Evolutionary conservation across 106 monocot species (phyloP).

Genomic region (Dioscorea alata): DNA sequence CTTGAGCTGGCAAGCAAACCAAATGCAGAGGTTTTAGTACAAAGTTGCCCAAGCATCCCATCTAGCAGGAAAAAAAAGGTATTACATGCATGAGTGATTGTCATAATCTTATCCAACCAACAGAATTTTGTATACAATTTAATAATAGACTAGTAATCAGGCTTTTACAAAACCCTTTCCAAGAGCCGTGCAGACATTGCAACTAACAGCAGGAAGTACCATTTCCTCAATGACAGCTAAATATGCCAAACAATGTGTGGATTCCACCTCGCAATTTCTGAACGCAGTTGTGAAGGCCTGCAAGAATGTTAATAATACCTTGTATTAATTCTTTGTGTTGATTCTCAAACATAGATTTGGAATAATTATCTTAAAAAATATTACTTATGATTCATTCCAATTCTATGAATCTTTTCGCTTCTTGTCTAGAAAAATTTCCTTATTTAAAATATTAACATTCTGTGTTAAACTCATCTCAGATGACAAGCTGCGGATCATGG

Average conservation of each 20-base stretch:
- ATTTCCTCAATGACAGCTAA: slow-evolving; percentile 56
- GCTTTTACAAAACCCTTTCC: neutral
- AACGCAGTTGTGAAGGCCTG: slow-evolving; percentile 82
- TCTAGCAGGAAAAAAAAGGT: neutral
- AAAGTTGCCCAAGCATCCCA: no score
- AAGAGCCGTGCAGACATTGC: neutral
- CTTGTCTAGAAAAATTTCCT: no score
- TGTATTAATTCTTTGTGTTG: neutral
- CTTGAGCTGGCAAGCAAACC: slow-evolving; percentile 13
- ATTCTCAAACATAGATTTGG: neutral
- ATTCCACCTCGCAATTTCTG: slow-evolving; percentile 60
- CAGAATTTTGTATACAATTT: no score
- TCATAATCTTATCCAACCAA: neutral
- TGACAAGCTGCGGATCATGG: no score
- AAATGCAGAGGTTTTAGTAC: neutral
- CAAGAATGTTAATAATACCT: slow-evolving; percentile 5
- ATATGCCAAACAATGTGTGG: slow-evolving; percentile 48
- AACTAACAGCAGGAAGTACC: slow-evolving; percentile 51
- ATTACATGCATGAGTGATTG: neutral
- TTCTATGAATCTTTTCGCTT: no score
- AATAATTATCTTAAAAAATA: no score
- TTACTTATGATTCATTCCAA: no score
- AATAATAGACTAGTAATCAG: no score
- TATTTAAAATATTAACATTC: no score
- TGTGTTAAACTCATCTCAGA: no score